Percentiles rank a stretch among this genome's conserved stretches.
Evolutionary conservation across 192 early-diverging fungal genomes (phyloP).

Genomic region (Chytriomyces confervae): DNA sequence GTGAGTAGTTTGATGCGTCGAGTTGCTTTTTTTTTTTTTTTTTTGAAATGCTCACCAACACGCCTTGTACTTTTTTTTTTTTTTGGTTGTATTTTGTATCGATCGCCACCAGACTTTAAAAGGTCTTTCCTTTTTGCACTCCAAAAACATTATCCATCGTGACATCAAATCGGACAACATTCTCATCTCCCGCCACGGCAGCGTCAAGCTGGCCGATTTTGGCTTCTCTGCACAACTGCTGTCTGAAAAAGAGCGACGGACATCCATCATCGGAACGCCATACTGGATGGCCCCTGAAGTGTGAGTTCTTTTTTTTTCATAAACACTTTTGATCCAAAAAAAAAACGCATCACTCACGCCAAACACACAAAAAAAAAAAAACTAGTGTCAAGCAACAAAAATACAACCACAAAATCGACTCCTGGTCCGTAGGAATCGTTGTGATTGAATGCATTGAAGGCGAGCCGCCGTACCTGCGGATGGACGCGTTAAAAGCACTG

Average conservation of each 20-base stretch:
- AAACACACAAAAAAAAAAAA: no score
- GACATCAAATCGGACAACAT: constrained; percentile 91
- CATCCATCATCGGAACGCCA: constrained; percentile 90
- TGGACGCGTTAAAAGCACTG: constrained; percentile 78
- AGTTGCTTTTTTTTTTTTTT: no score
- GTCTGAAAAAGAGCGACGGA: constrained; percentile 74
- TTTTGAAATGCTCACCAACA: neutral
- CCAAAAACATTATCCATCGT: constrained; percentile 84
- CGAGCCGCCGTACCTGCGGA: constrained; percentile 72
- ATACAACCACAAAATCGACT: constrained; percentile 55
- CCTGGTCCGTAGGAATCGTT: constrained; percentile 65
- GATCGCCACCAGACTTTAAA: constrained; percentile 61
- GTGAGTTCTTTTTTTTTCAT: no score
- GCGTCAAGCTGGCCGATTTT: constrained; percentile 71
- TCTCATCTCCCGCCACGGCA: constrained; percentile 29
- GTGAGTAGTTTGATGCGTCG: neutral
- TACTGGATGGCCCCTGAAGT: constrained; percentile 65
- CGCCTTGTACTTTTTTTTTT: neutral
- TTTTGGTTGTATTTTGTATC: neutral
- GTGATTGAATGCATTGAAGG: constrained; percentile 65
- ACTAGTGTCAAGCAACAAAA: constrained; percentile 55
- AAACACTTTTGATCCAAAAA: no score
- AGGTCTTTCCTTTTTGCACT: constrained; percentile 82
- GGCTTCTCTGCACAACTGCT: constrained; percentile 86
- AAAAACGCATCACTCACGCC: no score